Conservation (phyloP, 352 stramenopile genomes). For the Thalassiosira pacifica region DNA sequence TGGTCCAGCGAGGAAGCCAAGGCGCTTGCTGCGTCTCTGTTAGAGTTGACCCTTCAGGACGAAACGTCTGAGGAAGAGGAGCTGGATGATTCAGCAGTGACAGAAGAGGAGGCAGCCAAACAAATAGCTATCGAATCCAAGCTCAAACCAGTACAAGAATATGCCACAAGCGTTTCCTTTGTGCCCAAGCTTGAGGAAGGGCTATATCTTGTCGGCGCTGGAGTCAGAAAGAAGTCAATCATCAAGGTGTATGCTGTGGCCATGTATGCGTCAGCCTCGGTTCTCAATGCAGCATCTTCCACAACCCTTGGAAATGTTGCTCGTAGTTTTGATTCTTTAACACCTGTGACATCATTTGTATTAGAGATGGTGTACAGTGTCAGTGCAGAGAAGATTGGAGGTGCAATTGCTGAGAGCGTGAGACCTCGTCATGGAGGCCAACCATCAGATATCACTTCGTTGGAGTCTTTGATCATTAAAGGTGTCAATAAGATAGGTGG, state of each 20-base stretch:
- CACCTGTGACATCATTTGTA: slow-evolving; percentile 64
- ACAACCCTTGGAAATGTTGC: neutral
- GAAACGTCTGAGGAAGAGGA: neutral
- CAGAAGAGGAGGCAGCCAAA: neutral
- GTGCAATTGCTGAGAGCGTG: slow-evolving; percentile 14
- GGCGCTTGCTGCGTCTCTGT: too few species aligned
- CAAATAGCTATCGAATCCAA: slow-evolving; percentile 13
- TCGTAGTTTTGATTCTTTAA: slow-evolving; percentile 22
- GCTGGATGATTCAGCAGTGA: neutral
- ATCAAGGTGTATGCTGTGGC: slow-evolving; percentile 4
- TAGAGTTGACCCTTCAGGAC: too few species aligned
- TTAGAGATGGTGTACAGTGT: slow-evolving; percentile 29
- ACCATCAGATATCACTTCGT: neutral
- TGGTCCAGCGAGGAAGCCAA: too few species aligned
- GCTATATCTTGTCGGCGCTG: slow-evolving; percentile 19
- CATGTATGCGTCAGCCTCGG: neutral
- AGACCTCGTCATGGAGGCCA: neutral
- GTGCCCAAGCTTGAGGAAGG: slow-evolving; percentile 41
- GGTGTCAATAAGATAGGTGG: neutral
- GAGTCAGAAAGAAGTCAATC: neutral
- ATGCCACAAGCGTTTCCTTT: slow-evolving; percentile 69
- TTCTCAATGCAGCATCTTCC: neutral
- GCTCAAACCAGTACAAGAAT: slow-evolving; percentile 56
- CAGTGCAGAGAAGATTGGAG: neutral
- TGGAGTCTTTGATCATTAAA: slow-evolving; percentile 4